Evolutionary conservation across 352 stramenopile species (phyloP).

Genomic region (Pythium coloratum): DNA sequence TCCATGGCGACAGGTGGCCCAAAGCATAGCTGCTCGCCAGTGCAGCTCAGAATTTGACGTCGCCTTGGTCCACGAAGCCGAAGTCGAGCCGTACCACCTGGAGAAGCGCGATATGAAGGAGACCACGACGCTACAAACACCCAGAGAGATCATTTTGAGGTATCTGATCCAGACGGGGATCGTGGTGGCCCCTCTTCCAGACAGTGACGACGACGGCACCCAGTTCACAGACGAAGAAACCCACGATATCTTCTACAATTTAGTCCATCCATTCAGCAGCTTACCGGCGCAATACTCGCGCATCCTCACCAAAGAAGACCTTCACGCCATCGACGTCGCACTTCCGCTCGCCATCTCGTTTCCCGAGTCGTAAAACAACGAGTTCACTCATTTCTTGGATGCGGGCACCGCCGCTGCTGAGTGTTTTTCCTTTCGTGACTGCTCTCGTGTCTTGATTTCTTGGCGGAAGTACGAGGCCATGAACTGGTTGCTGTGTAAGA

Average conservation of each 20-base stretch:
- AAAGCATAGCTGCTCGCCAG: constrained; percentile 37
- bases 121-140: constrained; percentile 36
- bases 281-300: constrained; percentile 45
- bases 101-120: constrained; percentile 28
- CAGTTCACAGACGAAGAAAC: constrained; percentile 24
- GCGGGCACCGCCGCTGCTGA: constrained; percentile 28
- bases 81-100: constrained; percentile 34
- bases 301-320: constrained; percentile 39
- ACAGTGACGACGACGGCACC: constrained; percentile 18
- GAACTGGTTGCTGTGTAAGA: constrained; percentile 83
- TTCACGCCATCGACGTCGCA: constrained; percentile 37
- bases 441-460: constrained; percentile 66
- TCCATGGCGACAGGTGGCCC: constrained; percentile 35
- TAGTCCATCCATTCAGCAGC: constrained; percentile 47
- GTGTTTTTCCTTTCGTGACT: constrained; percentile 56
- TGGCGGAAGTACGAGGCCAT: constrained; percentile 76
- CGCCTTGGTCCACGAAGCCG: constrained; percentile 43
- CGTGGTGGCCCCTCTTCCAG: constrained; percentile 39
- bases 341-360: constrained; percentile 31
- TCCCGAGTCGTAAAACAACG: constrained; percentile 2
- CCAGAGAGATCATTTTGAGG: constrained; percentile 39
- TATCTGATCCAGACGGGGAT: constrained; percentile 58
- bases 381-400: constrained; percentile 26
- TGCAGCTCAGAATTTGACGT: constrained; percentile 39
- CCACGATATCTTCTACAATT: constrained; percentile 41